Conservation (phyloP, 208 protist genomes). For the Endotrypanum monterogeii region DNA sequence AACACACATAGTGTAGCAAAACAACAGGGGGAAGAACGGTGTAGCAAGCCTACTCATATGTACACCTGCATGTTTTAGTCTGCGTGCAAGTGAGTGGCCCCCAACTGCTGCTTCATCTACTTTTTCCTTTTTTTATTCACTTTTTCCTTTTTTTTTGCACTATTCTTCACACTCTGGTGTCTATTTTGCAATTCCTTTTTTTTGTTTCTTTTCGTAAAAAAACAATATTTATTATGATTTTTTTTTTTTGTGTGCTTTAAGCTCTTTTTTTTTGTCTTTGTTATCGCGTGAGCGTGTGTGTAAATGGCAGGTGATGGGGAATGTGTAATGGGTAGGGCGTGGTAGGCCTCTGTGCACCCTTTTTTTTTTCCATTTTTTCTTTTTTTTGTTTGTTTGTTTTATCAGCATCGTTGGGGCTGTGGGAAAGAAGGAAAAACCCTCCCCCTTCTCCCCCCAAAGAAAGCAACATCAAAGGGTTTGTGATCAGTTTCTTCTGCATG, state of each 20-base stretch:
- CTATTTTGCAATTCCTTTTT: neutral
- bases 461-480: neutral
- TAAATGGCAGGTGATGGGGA: too few relatives aligned
- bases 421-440: neutral
- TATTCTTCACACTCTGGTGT: too few relatives aligned
- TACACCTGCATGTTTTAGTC: neutral
- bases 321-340: too few relatives aligned
- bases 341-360: too few relatives aligned
- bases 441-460: too few relatives aligned
- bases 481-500: neutral
- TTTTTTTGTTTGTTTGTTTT: too few relatives aligned
- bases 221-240: neutral
- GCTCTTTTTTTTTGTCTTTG: neutral
- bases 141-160: conserved; percentile 1
- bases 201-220: neutral
- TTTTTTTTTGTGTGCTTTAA: neutral
- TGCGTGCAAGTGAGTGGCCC: neutral
- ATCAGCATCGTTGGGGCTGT: too few relatives aligned
- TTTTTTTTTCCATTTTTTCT: too few relatives aligned
- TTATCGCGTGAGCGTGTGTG: neutral
- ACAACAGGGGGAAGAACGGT: neutral
- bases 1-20: neutral
- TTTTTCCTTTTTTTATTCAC: neutral
- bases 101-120: neutral
- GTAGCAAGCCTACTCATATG: neutral